Conservation (phyloP, 2,329 filamentous ascomycete genomes). For the Clonostachys chloroleuca region DNA sequence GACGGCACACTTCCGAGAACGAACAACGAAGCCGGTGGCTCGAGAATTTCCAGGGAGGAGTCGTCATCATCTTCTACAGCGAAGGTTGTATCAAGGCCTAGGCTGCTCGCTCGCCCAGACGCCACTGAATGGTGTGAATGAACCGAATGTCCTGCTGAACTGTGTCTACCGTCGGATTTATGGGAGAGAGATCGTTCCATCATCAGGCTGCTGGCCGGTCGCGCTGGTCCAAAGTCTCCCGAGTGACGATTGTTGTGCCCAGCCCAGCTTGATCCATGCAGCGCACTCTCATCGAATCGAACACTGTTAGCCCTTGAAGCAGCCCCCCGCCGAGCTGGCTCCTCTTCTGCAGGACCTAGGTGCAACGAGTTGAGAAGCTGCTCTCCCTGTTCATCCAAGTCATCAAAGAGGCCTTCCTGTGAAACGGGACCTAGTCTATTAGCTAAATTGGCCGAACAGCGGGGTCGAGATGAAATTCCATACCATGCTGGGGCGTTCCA, state of each 20-base stretch:
- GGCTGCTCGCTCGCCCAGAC: conserved; percentile 80
- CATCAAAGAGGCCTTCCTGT: conserved; percentile 80
- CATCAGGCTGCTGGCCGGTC: conserved; percentile 80
- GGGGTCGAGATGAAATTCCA: conserved; percentile 16
- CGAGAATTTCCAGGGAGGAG: conserved; percentile 67
- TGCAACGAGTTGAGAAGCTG: conserved; percentile 77
- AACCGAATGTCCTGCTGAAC: conserved; percentile 81
- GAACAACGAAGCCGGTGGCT: conserved; percentile 78
- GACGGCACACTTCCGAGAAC: conserved; percentile 85
- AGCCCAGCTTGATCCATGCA: conserved; percentile 82
- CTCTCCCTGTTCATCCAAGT: conserved; percentile 82
- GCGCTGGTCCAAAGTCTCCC: conserved; percentile 72
- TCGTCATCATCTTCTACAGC: conserved; percentile 54
- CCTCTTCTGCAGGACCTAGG: conserved; percentile 76
- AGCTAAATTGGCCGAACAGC: not conserved
- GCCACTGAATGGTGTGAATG: conserved; percentile 65
- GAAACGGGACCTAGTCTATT: conserved; percentile 63
- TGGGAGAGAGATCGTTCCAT: conserved; percentile 90
- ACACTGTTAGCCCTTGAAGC: conserved; percentile 95
- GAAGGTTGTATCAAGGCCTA: conserved; percentile 75
- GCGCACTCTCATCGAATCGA: conserved; percentile 92
- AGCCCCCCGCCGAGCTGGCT: conserved; percentile 77
- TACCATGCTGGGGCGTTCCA: conserved; percentile 84
- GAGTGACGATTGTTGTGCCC: conserved; percentile 75
- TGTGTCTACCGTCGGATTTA: conserved; percentile 92